Conservation (phyloP, 805 yeast species). For the Pichia insulana region DNA sequence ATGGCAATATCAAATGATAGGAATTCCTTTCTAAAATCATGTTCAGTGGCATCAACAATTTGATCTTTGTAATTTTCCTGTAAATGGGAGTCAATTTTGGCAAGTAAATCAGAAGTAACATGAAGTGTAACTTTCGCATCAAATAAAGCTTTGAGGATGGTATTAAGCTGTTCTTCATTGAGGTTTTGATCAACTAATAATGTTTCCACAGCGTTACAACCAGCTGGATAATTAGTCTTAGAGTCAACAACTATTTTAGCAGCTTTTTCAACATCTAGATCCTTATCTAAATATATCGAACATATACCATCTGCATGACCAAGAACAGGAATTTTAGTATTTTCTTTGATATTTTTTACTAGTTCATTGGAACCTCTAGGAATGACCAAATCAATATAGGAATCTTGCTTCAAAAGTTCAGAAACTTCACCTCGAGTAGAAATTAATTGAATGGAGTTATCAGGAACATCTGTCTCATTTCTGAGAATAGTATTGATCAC, state of each 20-base stretch:
- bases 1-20: constrained; percentile 79
- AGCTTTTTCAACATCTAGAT: constrained; percentile 74
- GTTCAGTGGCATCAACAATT: constrained; percentile 42
- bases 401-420: constrained; percentile 75
- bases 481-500: constrained; percentile 55
- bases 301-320: constrained; percentile 99
- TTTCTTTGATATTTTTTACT: constrained; percentile 75
- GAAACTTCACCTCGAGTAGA: constrained; percentile 86
- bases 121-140: constrained; percentile 69
- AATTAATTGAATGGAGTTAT: constrained; percentile 75
- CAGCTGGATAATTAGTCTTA: constrained; percentile 96
- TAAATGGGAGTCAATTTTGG: constrained; percentile 15
- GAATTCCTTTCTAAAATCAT: constrained; percentile 78
- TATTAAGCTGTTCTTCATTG: constrained; percentile 17
- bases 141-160: constrained; percentile 32
- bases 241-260: constrained; percentile 70
- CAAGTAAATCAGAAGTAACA: constrained; percentile 45
- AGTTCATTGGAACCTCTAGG: constrained; percentile 97
- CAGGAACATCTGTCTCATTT: constrained; percentile 61
- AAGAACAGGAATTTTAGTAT: constrained; percentile 90
- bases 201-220: constrained; percentile 96
- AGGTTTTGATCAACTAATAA: constrained; percentile 49
- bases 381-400: constrained; percentile 86
- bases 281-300: constrained; percentile 72
- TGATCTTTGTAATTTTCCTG: constrained; percentile 16